These are phyloP conservation scores for Aspergillus ostianus DNA, from an alignment of 495 filamentous ascomycete genomes.

Conservation along the genomic window DNA sequence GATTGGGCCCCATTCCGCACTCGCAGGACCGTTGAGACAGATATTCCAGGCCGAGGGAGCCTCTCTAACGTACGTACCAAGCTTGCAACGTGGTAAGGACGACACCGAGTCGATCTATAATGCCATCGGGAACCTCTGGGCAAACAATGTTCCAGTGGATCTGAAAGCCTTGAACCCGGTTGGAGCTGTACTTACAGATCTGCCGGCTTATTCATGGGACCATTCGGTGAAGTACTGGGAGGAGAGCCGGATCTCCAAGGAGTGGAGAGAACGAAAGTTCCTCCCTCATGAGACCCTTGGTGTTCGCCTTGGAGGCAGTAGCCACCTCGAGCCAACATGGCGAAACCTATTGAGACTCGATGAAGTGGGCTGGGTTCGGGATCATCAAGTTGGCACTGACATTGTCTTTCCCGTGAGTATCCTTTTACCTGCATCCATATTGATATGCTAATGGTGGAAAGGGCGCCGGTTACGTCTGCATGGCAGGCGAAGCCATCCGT, in stretches of 20 bases:
- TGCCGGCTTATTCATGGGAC: conserved; percentile 15
- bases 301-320: not conserved
- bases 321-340: not conserved
- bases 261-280: not conserved
- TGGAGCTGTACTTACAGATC: not conserved
- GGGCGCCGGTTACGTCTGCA: not conserved
- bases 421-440: not conserved
- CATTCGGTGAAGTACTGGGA: conserved; percentile 2
- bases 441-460: not conserved
- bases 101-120: not conserved
- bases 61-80: not conserved
- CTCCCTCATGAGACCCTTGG: conserved; percentile 15
- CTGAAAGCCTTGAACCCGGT: not conserved
- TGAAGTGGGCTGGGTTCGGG: not conserved
- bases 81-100: not conserved
- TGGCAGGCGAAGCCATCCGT: conserved; percentile 1
- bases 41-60: not conserved
- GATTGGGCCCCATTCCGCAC: conserved; percentile 11
- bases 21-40: conserved; percentile 8
- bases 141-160: not conserved
- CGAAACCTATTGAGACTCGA: not conserved
- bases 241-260: not conserved
- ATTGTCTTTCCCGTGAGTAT: not conserved
- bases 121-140: conserved; percentile 5
- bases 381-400: not conserved